Percentiles rank a stretch among this genome's conserved stretches.
phyloP scores from a whole-genome alignment of 495 filamentous ascomycete species.

The Aspergillus carlsbadensis region DNA sequence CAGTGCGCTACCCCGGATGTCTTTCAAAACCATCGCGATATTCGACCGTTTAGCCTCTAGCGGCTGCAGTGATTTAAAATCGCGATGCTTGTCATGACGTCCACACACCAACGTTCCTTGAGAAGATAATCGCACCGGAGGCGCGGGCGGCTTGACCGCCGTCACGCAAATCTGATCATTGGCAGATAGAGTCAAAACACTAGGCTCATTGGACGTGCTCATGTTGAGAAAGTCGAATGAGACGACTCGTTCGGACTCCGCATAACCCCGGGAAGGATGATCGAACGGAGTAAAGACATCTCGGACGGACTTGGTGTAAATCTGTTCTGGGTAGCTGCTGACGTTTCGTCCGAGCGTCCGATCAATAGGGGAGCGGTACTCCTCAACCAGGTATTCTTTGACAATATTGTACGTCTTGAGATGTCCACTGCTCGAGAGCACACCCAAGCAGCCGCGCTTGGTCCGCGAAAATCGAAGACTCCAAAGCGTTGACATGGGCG shows the following conservation, averaged over 20 bases:
- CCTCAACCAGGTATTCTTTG: conserved; percentile 53
- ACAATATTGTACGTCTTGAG: conserved; percentile 70
- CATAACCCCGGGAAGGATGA: conserved; percentile 39
- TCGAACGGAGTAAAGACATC: conserved; percentile 47
- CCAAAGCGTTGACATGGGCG: conserved; percentile 61
- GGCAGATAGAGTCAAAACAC: conserved; percentile 65
- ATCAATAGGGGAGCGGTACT: conserved; percentile 40
- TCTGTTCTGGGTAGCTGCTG: conserved; percentile 40
- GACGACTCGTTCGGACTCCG: conserved; percentile 66
- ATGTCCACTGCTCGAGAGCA: conserved; percentile 76
- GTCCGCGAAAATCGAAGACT: conserved; percentile 78
- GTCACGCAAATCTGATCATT: conserved; percentile 65
- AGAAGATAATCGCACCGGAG: conserved; percentile 47
- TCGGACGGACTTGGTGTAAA: conserved; percentile 50
- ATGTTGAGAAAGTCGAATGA: conserved; percentile 83
- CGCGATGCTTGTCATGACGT: conserved; percentile 22
- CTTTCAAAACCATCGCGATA: conserved; percentile 30
- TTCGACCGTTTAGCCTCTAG: conserved; percentile 28
- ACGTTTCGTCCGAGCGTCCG: conserved; percentile 41
- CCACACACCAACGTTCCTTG: conserved; percentile 41
- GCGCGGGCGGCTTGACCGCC: conserved; percentile 59
- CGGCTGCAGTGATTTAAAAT: conserved; percentile 35
- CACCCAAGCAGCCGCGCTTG: conserved; percentile 68
- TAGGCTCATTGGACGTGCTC: conserved; percentile 59
- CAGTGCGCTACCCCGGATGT: conserved; percentile 29